Evolutionary conservation across 805 yeast species (phyloP), one percentile per base, ranked within the genome.

Genomic region (Brettanomyces naardenensis): DNA sequence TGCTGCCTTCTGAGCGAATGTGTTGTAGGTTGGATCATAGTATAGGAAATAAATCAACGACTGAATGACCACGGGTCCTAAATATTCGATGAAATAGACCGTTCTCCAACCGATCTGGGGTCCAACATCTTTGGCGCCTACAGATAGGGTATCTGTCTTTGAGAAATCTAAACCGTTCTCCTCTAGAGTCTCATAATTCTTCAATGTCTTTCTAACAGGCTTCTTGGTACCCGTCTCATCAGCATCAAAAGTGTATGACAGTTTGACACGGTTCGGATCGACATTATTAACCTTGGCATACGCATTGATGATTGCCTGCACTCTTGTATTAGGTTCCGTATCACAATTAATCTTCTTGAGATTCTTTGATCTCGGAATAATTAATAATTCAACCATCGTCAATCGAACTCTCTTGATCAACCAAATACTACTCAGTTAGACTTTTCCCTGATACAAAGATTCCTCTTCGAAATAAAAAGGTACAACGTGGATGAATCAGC

Each of bases 101-200:
- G 87, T 72, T 62, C 83, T 74, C 96, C 97, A 92, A 4, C 80
- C 78, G 41, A 92, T 75, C 62, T 92, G 98, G 1, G 89, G 88
- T 17, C 98, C 98, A 44, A 90, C 66, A 54, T 90, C 98, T 58
- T 90, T 89, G 39, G 83, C 83, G 45, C 64, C 73, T 11, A 88
- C 64, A 11, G 62, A 67, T 19, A 66, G 50, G 7, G 65, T 47
- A 18, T 62, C 61, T 30, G 65, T 32, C 11, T 49, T 41, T 3
- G 44, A 42, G 36, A 59, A 56, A 33, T 44, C 53, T n/a, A 62
- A 53, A 1, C 74, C 73, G 41, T 69, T 70, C n/a, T 61, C 66
- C 23, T 55, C 59, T 29, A 80, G 61, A 14, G 72, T 57, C 37
- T 66, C 65, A 29, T 63, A 63, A 19, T 61, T 51, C 40, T 66